Conservation (phyloP, 352 stramenopile species). For the Pythium dissimile region DNA sequence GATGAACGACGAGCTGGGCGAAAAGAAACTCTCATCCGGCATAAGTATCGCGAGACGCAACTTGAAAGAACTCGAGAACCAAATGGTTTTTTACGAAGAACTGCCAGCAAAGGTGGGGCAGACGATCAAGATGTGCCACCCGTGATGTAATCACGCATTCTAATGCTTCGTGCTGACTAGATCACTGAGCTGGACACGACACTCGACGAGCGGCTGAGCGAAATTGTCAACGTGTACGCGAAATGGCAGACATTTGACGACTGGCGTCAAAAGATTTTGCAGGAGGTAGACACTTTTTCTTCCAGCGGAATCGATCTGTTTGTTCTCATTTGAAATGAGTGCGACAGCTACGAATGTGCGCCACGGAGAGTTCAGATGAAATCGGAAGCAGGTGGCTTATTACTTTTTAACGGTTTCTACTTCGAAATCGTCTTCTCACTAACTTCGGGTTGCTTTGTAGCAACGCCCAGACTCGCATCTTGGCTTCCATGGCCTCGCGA, state of each 20-base stretch:
- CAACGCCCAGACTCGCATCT: conserved; percentile 58
- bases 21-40: conserved; percentile 75
- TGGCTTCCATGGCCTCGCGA: conserved; percentile 66
- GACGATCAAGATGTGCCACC: no score
- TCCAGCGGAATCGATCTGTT: no score
- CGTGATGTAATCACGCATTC: no score
- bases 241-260: conserved; percentile 77
- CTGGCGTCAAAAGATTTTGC: conserved; percentile 79
- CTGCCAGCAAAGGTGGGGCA: conserved; percentile 48
- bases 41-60: conserved; percentile 82
- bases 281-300: conserved; percentile 40
- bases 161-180: no score
- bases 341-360: conserved; percentile 50
- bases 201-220: conserved; percentile 43
- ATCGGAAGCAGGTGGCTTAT: conserved; percentile 67
- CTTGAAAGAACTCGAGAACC: conserved; percentile 70
- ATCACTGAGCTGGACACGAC: conserved; percentile 31
- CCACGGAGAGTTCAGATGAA: conserved; percentile 66
- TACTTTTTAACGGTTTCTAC: background rate
- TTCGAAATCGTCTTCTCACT: background rate
- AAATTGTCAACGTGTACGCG: conserved; percentile 59
- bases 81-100: conserved; percentile 85
- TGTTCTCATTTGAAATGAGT: no score
- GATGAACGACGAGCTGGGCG: conserved; percentile 82
- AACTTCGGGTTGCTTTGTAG: conserved; percentile 25